Evolutionary conservation across 108 stramenopile genomes (phyloP), one percentile per base, ranked within the genome.

Genomic region (Conticribra weissflogii): DNA sequence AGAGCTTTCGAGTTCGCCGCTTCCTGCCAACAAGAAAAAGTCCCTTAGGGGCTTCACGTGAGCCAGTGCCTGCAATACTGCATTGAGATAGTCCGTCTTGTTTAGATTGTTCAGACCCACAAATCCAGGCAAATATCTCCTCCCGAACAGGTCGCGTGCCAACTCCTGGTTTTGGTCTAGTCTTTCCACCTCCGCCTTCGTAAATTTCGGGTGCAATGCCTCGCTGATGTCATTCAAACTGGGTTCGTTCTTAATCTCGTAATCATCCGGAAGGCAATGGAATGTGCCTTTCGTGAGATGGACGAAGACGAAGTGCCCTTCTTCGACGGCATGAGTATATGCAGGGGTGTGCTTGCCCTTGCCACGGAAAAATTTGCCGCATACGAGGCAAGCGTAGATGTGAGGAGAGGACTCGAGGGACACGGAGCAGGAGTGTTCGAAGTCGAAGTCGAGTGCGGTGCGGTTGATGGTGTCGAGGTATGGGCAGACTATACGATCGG

Each of bases 391-490:
- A 0, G 78, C 91, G 66, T 98, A 99, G 18, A 99, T 95, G 79
- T 98, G 96, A 5, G 92, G 81, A 27, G 93, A 93, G 17, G 90
- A 74, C 46, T 90, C 84, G 48, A 98, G 76, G 15, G 98, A 88
- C 8, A 96, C 85, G 58, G 95, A 94, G 83, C 99, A 96, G 64
- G 91, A 85, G 23, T 82, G 88, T 65, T 97, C 93, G 59, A 97
- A 96, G 73, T 98, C 98, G 71, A 98, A 99, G 71, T 98, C 97
- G 41, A 99, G 81, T 29, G 91, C 54, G 41, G 92, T 78, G 53
- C 99, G 94, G 53, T 97, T 83, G 75, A 99, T 91, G 25, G 97
- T 99, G 81, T 98, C 97, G 24, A 99, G 87, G 65, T 97, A 98
- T n/a, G 98, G 99, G 81, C 99, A 98, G 36, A 5, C 12, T 9